phyloP scores from a whole-genome alignment of 192 early-diverging fungal species.

The Nowakowskiella sp. region DNA sequence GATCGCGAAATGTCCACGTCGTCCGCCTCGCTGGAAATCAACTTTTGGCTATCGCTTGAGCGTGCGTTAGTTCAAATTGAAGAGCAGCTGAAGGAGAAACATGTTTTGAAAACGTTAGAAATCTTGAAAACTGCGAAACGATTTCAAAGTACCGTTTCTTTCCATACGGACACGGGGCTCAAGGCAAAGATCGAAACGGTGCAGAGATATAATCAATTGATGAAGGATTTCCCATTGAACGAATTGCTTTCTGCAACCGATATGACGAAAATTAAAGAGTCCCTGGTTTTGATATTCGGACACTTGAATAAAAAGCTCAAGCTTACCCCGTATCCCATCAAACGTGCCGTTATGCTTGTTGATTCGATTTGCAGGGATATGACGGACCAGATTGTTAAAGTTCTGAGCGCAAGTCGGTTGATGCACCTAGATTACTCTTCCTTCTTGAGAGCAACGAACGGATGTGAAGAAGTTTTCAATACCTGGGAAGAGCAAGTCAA shows the following conservation, averaged over 20 bases:
- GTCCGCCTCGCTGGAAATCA: constrained; percentile 94
- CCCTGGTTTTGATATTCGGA: constrained; percentile 76
- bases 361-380: constrained; percentile 94
- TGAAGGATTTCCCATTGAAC: constrained; percentile 98
- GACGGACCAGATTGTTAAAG: constrained; percentile 82
- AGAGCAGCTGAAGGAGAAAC: constrained; percentile 85
- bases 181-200: constrained; percentile 92
- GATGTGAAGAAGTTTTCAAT: constrained; percentile 79
- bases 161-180: constrained; percentile 94
- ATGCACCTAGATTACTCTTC: constrained; percentile 91
- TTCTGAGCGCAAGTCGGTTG: constrained; percentile 77
- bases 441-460: constrained; percentile 78
- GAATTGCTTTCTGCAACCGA: constrained; percentile 95
- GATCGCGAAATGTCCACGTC: constrained; percentile 85
- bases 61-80: constrained; percentile 85
- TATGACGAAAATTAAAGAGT: constrained; percentile 67
- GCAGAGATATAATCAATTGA: constrained; percentile 89
- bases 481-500: constrained; percentile 94
- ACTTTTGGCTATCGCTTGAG: constrained; percentile 99
- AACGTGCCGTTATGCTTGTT: constrained; percentile 84
- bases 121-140: constrained; percentile 94
- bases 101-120: constrained; percentile 77
- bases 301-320: constrained; percentile 98
- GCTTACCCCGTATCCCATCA: constrained; percentile 67
- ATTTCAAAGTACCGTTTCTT: constrained; percentile 95